Evolutionary conservation across 2,329 filamentous ascomycete genomes (phyloP), one percentile per base, ranked within the genome.

Genomic region (Diplocarpon rosae): DNA sequence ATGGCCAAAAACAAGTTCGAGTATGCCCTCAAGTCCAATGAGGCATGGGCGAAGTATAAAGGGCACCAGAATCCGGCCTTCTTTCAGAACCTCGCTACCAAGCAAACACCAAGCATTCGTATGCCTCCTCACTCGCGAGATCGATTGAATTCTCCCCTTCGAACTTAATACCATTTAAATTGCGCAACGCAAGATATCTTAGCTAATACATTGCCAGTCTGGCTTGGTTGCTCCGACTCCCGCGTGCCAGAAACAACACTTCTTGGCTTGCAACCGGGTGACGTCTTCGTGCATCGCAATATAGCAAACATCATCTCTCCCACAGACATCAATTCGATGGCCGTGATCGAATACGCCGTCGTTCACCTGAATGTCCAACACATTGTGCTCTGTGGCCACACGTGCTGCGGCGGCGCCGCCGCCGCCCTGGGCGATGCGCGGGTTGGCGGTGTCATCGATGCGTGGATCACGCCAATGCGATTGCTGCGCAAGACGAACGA

Each of bases 281-380:
- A 93, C 57, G 80, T 93, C 54, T 93, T 93, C 63, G 83, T 87
- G 42, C 86, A 93, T 70, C 83, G 87, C 62, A 93, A 93, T 69
- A 89, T 94, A 62, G 86, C 85, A 65, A 93, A 93, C 68, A 77
- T 90, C 59, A 67, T 93, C 51, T 78, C 79, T 46, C 69, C 79
- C 15, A 79, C 78, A 56, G 87, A 94, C 62, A 75, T 90, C 62
- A 85, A 78, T 66, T 79, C 80, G 29, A 72, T 78, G 10, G 76
- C 78, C 44, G 85, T 90, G 37, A 80, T 93, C 60, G 81, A 90
- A 60, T 93, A 82, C 61, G 83, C 85, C 35, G 84, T 93, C 47
- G 69, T 66, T 46, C 71, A 84, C 60, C 69, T 93, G 30, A 77
- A 81, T 56, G 80, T 85, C 55, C 72, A 80, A 62, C 79, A 85